Evolutionary conservation across 495 filamentous ascomycete genomes (phyloP).

Genomic region (Penicillium malachiteum): DNA sequence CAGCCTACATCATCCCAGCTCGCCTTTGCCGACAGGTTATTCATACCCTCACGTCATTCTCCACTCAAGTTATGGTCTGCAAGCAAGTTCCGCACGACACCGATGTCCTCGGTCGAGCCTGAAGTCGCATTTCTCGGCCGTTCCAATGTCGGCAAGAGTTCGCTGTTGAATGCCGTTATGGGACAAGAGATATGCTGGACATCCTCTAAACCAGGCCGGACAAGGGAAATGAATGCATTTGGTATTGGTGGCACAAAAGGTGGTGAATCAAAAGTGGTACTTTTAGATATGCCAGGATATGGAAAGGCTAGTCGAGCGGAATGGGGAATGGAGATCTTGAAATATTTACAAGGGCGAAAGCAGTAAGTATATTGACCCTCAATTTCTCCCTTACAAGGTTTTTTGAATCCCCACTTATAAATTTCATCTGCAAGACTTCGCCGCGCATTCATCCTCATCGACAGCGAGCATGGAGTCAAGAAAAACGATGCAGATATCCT

Average conservation of each 20-base stretch:
- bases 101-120: slow-evolving; percentile 37
- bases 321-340: slow-evolving; percentile 85
- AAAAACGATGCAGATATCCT: slow-evolving; percentile 66
- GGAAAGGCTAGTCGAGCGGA: slow-evolving; percentile 70
- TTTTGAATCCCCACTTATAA: background rate
- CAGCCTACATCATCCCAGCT: slow-evolving; percentile 56
- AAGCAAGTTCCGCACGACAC: slow-evolving; percentile 67
- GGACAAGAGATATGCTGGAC: slow-evolving; percentile 59
- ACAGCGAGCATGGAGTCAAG: slow-evolving; percentile 80
- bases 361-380: slow-evolving; percentile 50
- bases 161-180: slow-evolving; percentile 80
- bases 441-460: slow-evolving; percentile 80
- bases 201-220: slow-evolving; percentile 72
- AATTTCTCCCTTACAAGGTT: background rate
- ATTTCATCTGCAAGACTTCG: slow-evolving; percentile 45
- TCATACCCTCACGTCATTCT: slow-evolving; percentile 50
- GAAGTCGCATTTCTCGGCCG: slow-evolving; percentile 77
- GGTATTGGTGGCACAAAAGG: slow-evolving; percentile 62
- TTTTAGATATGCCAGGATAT: slow-evolving; percentile 95
- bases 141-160: slow-evolving; percentile 91
- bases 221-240: slow-evolving; percentile 81
- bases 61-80: slow-evolving; percentile 71
- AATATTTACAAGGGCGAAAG: slow-evolving; percentile 70
- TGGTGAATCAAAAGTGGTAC: slow-evolving; percentile 54
- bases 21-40: slow-evolving; percentile 58